These are phyloP conservation scores for Cardamine resedifolia DNA, from an alignment of 345 rosid species.

Conservation along the genomic window DNA sequence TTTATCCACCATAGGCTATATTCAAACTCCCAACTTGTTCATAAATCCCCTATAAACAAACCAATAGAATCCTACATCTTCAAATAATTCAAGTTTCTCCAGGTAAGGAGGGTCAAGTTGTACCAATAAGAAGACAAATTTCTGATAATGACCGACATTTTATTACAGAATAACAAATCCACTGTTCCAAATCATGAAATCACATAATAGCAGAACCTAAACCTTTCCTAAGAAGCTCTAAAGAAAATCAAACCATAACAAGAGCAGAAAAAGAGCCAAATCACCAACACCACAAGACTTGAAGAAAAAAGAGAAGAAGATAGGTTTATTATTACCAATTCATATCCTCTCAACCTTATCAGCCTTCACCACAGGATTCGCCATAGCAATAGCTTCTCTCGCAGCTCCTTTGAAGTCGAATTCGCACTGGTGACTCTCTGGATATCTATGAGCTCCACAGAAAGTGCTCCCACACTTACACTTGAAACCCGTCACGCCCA, in stretches of 20 bases:
- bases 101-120: background rate
- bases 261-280: conserved; percentile 24
- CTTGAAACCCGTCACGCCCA: conserved; percentile 75
- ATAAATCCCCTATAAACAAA: background rate
- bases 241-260: conserved; percentile 25
- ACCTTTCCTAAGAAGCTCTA: conserved; percentile 8
- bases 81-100: background rate
- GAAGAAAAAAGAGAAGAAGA: background rate
- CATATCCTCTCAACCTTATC: conserved; percentile 73
- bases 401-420: conserved; percentile 81
- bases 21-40: background rate
- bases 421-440: conserved; percentile 68
- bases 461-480: conserved; percentile 78
- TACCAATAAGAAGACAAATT: background rate
- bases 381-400: conserved; percentile 64
- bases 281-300: conserved; percentile 25
- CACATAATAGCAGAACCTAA: conserved; percentile 28
- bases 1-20: background rate
- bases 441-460: conserved; percentile 81
- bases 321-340: conserved; percentile 7
- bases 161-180: conserved; percentile 26
- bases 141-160: conserved; percentile 14
- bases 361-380: conserved; percentile 76
- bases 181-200: conserved; percentile 26
- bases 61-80: background rate